These are phyloP conservation scores for Pseudogymnoascus sp. DNA, from an alignment of 2,329 filamentous ascomycete species.

Conservation along the genomic window DNA sequence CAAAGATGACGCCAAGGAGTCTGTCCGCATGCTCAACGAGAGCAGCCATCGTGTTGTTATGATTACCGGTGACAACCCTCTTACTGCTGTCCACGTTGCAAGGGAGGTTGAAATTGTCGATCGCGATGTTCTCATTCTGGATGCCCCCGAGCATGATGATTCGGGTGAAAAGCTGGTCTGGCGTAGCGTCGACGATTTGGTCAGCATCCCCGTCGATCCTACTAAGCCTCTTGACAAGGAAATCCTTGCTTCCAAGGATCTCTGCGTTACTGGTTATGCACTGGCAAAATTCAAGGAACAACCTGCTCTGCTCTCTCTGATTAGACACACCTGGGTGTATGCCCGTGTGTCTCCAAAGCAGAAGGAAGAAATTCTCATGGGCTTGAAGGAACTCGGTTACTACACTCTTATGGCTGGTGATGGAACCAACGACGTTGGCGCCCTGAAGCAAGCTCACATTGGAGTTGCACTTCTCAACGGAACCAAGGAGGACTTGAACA, in stretches of 20 bases:
- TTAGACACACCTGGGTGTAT: slow-evolving; percentile 94
- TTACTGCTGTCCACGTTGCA: slow-evolving; percentile 93
- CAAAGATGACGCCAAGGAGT: slow-evolving; percentile 90
- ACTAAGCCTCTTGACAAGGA: slow-evolving; percentile 70
- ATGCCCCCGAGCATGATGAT: slow-evolving; percentile 84
- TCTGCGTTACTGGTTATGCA: slow-evolving; percentile 94
- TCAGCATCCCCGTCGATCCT: slow-evolving; percentile 78
- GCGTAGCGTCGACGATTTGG: slow-evolving; percentile 89
- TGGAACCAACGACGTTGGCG: slow-evolving; percentile 95
- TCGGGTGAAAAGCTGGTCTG: slow-evolving; percentile 78
- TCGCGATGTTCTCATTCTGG: slow-evolving; percentile 86
- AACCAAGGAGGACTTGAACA: slow-evolving; percentile 80
- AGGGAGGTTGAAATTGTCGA: slow-evolving; percentile 96
- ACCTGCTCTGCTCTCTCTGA: slow-evolving; percentile 63
- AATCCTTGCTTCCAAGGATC: slow-evolving; percentile 77
- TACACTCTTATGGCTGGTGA: slow-evolving; percentile 98
- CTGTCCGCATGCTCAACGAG: slow-evolving; percentile 95
- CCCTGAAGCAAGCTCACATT: slow-evolving; percentile 95
- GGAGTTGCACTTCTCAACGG: slow-evolving; percentile 94
- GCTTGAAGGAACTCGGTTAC: slow-evolving; percentile 92
- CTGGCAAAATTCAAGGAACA: slow-evolving; percentile 82
- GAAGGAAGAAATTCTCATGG: slow-evolving; percentile 96
- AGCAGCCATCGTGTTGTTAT: slow-evolving; percentile 97
- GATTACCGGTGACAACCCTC: slow-evolving; percentile 97
- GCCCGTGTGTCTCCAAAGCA: slow-evolving; percentile 97